Base-by-base conservation (phyloP, 192 early-diverging fungal species). In the Bifiguratus adelaidae region DNA sequence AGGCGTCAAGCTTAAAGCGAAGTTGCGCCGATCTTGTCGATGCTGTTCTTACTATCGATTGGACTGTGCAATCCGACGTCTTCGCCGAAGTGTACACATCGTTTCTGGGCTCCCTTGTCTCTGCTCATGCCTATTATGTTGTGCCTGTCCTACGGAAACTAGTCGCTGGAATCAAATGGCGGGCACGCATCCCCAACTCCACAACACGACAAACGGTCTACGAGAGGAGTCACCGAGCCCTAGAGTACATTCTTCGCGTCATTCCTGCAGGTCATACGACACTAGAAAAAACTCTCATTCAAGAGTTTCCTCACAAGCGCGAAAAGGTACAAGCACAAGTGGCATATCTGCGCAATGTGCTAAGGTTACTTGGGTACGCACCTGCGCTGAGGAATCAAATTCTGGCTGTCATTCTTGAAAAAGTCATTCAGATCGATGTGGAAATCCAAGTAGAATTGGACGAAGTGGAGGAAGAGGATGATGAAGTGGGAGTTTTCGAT, bases 381-480 rank as follows among this genome's bases (percentile, higher is more conserved):
- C 76, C 76, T 0, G 73, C 77, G 0, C 56, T 96, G 19, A 64
- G 82, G 23, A 63, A 71, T 34, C 77, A 86, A 42, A 58, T 95
- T 16, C 66, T 94, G 19, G 60, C 68, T 16, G 61, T 95, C 15
- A 67, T 87, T 2, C 61, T 98, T 19, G 90, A 95, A 30, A 68
- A 79, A n/a, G 68, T 89, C 4, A 74, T 94, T 5, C 82, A 92
- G 45, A 80, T 98, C 32, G 95, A 98, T 58, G 93, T 86, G 73
- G 92, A 92, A 50, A 89, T 97, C 45, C 94, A 97, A 53, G 74
- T 83, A 2, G 91, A 89, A 41, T 47, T 95, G 24, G 91, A 95
- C 23, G 92, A 97, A 12, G 52, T 87, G 20, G 81, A 83, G 16
- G 82, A 88, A 42, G 67, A 57, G 13, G 74, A 78, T 25, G 48